Percentiles rank a stretch among this genome's conserved stretches.
phyloP scores from a whole-genome alignment of 257 asterid species.

The Nicotiana otophora region DNA sequence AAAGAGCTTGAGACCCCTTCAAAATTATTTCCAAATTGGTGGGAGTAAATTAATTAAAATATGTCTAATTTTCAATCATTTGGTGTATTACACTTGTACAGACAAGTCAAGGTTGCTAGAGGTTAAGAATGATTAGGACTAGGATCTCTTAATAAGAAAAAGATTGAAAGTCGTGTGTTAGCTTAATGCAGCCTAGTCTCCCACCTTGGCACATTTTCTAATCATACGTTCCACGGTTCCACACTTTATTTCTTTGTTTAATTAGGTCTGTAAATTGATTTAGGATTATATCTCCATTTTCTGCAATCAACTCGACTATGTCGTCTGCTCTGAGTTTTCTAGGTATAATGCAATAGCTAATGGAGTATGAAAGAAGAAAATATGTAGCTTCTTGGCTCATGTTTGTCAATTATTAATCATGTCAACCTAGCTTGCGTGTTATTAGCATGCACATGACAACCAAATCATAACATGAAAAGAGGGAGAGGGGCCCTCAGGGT shows the following conservation, averaged over 20 bases:
- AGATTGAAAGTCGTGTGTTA: not conserved
- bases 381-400: not conserved
- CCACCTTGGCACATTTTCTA: not conserved
- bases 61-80: not conserved
- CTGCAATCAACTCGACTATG: not conserved
- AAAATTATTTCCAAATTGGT: not conserved
- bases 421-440: not conserved
- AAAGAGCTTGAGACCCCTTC: not conserved
- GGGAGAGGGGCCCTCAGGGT: too few species aligned
- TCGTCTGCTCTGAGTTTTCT: not conserved
- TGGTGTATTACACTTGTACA: not conserved
- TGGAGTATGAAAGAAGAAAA: not conserved
- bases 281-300: not conserved
- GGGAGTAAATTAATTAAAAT: not conserved
- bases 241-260: not conserved
- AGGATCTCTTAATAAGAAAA: not conserved
- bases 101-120: not conserved
- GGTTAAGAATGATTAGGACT: not conserved
- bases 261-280: not conserved
- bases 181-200: not conserved
- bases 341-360: not conserved
- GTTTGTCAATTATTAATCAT: not conserved
- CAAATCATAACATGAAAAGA: too few species aligned
- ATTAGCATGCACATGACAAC: too few species aligned
- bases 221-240: not conserved